Evolutionary conservation across 495 filamentous ascomycete genomes (phyloP), one percentile per base, ranked within the genome.

Genomic region (Talaromyces wortmannii): DNA sequence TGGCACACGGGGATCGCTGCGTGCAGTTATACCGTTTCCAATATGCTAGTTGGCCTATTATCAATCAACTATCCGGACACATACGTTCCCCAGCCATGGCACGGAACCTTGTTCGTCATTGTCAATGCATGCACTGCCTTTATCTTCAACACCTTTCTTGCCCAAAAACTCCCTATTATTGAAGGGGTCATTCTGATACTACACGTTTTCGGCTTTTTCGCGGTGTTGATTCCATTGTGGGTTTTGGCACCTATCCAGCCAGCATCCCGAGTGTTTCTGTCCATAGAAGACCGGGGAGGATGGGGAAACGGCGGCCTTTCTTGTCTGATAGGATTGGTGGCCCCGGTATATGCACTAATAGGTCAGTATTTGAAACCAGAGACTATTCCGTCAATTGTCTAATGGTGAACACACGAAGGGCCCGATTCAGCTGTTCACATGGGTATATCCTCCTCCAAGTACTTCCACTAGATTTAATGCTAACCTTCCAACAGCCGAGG

Each of bases 191-290:
- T 85, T 47, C 62, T 88, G 31, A 70, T 84, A 13, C 69, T 87
- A n/a, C 85, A 88, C 66, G 63, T 85, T 18, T 63, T 79, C 16
- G 83, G 82, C 2, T 76, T 88, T 43, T 82, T 88, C 55, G 81
- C 74, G 7, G 76, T 86, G 43, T 63, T 87, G 32, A 78, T 86
- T 23, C 77, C 81, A 0, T 64, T 88, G 8, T 78, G 78, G 67
- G 75, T 80, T 36, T 72, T 84, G 48, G 73, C 73, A 12, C 76
- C 77, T 4, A 71, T 70, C 17, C 67, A 73, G 16, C 67, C 68
- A 17, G 69, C 74, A 2, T 64, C 67, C 8, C 71, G 65, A 13
- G 77, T 84, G 18, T 81, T 84, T 56, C 74, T 76, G 5, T 67
- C 73, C 0, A 80, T 83, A 58, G 64, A 72, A 33, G 79, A 84